Base-by-base conservation (phyloP, 1,139 yeast species). In the Sugiyamaella xylanicola region DNA sequence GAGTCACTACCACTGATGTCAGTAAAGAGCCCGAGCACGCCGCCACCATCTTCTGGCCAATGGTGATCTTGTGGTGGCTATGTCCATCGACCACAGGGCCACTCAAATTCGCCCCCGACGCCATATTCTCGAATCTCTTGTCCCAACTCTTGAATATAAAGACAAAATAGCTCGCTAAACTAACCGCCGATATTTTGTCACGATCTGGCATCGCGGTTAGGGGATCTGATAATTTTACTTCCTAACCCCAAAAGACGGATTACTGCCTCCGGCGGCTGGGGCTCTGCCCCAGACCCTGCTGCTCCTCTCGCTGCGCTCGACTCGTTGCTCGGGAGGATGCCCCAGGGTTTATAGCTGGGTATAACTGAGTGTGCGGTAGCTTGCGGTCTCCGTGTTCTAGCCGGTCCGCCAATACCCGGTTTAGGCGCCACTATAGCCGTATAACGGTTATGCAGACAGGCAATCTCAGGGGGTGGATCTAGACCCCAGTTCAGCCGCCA, bases 1-100 rank as follows among this genome's bases (percentile, higher is more conserved):
- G 99, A 1, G 97, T 93, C 35, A 92, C 87, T 53, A 71, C 73
- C 48, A 90, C 65, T 0, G 97, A 90, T 1, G 97, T 93, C 39
- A 91, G 70, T n/a, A 93, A 70, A 0, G 97, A 88, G 2, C 99
- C 99, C 49, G 87, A 80, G 66, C 96, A 87, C 0, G 98, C 98
- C 59, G 97, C 87, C 40, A 88, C 71, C 95, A 91, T 90, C 55
- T 92, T 73, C 68, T 90, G 91, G 1, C 72, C 60, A 21, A 82
- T 68, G 8, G 87, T 75, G 53, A 84, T 67, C 9, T 61, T 61
- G 35, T 50, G 48, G 47, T 56, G 56, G 41, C 39, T 46, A 19
- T 44, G 40, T 7, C 53, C 45, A 40, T 54, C 56, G 20, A 54
- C 56, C 17, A 53, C 48, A 20, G 57, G 57, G 9, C 57, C 56